These are phyloP conservation scores for Podila verticillata DNA, from an alignment of 192 early-diverging fungal genomes.

Conservation along the genomic window DNA sequence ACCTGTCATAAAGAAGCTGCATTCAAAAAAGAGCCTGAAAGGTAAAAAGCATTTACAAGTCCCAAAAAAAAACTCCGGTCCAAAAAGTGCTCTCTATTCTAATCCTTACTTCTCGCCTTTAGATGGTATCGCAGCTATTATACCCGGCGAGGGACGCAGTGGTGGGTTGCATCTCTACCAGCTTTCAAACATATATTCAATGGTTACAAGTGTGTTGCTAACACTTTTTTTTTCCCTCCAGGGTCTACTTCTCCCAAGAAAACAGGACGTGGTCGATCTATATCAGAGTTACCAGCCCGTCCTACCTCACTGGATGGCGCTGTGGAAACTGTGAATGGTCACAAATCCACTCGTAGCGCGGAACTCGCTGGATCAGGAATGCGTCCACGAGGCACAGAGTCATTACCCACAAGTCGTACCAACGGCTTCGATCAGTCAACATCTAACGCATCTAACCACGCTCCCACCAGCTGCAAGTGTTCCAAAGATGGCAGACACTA, in stretches of 20 bases:
- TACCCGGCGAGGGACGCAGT: conserved; percentile 9
- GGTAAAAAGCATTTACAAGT: too few species aligned
- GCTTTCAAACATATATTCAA: background rate
- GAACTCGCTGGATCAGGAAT: background rate
- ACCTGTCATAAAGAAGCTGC: conserved; percentile 8
- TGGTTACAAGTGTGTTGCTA: background rate
- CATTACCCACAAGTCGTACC: background rate
- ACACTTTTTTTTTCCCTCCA: background rate
- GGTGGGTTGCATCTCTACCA: conserved; percentile 5
- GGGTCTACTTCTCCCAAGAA: background rate
- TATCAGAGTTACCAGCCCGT: conserved; percentile 28
- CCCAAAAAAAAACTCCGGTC: too few species aligned
- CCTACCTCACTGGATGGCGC: conserved; percentile 19
- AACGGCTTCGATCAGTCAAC: background rate
- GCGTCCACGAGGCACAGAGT: background rate
- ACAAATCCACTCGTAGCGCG: background rate
- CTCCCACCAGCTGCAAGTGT: conserved; percentile 60
- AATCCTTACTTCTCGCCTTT: too few species aligned
- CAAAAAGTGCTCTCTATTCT: too few species aligned
- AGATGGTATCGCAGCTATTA: conserved; percentile 24
- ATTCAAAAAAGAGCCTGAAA: conserved; percentile 27
- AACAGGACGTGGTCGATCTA: conserved; percentile 29
- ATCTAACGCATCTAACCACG: background rate
- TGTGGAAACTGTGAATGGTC: background rate
- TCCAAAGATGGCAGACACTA: conserved; percentile 55